These are phyloP conservation scores for Epichloe typhina DNA, from an alignment of 2,329 filamentous ascomycete genomes.

Conservation along the genomic window DNA sequence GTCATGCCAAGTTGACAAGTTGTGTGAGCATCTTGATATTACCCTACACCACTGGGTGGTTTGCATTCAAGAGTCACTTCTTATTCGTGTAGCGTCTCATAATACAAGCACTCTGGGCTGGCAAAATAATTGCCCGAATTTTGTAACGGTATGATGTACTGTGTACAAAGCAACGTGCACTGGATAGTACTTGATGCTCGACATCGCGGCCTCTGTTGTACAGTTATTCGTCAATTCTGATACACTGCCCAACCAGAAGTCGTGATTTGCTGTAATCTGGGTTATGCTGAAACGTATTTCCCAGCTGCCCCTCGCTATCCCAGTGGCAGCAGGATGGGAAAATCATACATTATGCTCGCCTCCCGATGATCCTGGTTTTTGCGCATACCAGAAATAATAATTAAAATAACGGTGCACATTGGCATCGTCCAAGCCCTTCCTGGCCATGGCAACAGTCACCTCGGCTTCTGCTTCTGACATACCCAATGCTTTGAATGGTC, in stretches of 20 bases:
- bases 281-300: neutral
- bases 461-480: conserved; percentile 17
- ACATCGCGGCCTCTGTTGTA: too few relatives aligned
- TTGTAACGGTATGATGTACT: neutral
- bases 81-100: too few relatives aligned
- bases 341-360: neutral
- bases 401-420: conserved; percentile 22
- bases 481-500: conserved; percentile 19
- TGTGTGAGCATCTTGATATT: too few relatives aligned
- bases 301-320: neutral
- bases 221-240: neutral
- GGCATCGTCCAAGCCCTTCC: conserved; percentile 14
- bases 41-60: too few relatives aligned
- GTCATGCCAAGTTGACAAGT: neutral
- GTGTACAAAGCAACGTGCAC: too few relatives aligned
- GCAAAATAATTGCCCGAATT: neutral
- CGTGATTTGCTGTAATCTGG: neutral
- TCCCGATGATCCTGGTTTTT: conserved; percentile 14
- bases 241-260: neutral
- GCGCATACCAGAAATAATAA: conserved; percentile 24
- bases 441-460: conserved; percentile 14
- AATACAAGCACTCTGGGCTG: too few relatives aligned
- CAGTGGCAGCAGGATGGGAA: neutral
- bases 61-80: too few relatives aligned
- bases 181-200: too few relatives aligned